Percentiles rank a stretch among this genome's conserved stretches.
Evolutionary conservation across 306 rosid species (phyloP).

Genomic region (Geum urbanum): DNA sequence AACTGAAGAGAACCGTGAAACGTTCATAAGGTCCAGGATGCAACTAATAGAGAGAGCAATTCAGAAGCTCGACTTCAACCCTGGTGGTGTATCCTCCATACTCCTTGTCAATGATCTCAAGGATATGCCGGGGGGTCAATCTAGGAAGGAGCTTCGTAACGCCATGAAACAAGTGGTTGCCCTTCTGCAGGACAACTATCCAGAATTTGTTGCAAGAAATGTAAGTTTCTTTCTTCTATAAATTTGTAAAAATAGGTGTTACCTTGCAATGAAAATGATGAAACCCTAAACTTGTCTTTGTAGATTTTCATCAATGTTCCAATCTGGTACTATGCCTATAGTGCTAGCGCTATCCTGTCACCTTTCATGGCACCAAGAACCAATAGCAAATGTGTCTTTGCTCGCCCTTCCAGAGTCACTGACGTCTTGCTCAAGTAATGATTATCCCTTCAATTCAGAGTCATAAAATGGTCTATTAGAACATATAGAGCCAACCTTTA

Average conservation of each 20-base stretch:
- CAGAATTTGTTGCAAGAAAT: slow-evolving; percentile 67
- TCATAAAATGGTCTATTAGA: background rate
- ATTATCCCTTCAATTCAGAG: background rate
- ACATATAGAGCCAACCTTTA: background rate
- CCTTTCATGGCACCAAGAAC: slow-evolving; percentile 64
- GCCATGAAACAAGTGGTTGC: slow-evolving; percentile 69
- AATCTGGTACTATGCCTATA: slow-evolving; percentile 77
- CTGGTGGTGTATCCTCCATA: slow-evolving; percentile 56
- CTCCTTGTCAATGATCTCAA: slow-evolving; percentile 68
- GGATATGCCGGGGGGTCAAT: no score
- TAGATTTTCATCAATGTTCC: slow-evolving; percentile 83
- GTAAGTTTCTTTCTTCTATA: background rate
- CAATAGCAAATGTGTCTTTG: slow-evolving; percentile 69
- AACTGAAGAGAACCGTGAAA: slow-evolving; percentile 54
- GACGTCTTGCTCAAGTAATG: slow-evolving; percentile 29
- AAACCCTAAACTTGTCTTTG: background rate
- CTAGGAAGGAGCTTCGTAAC: slow-evolving; percentile 71
- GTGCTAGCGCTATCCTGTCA: slow-evolving; percentile 16
- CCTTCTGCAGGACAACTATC: slow-evolving; percentile 64
- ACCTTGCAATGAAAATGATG: background rate
- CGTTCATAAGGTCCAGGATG: slow-evolving; percentile 57
- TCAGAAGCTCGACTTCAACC: slow-evolving; percentile 51
- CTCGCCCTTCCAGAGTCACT: slow-evolving; percentile 64
- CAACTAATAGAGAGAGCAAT: slow-evolving; percentile 63
- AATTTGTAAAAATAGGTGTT: no score